A percentile compares a stretch with the other conserved stretches of the same genome.
These are phyloP conservation scores for Epichloe typhina DNA, from an alignment of 2,329 filamentous ascomycete genomes.

Conservation along the genomic window DNA sequence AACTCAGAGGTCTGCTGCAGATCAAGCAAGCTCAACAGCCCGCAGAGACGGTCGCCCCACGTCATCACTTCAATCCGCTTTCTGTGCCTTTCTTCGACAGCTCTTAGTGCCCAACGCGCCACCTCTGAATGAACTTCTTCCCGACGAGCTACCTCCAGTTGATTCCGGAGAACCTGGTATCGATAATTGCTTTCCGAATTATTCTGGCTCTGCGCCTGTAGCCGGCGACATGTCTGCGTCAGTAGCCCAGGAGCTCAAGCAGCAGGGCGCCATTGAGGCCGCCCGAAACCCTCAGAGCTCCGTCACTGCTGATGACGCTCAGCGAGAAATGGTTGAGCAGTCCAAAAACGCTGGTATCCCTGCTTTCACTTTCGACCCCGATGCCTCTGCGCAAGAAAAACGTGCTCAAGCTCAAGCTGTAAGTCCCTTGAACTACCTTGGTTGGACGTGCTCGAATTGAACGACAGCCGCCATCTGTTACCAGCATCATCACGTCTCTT, in stretches of 20 bases:
- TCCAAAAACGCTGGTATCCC: constrained; percentile 65
- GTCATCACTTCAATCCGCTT: constrained; percentile 1
- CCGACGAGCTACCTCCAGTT: constrained; percentile 5
- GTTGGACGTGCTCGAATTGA: background rate
- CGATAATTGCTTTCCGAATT: background rate
- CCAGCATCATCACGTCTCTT: background rate
- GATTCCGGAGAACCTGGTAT: background rate
- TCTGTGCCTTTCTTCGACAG: background rate
- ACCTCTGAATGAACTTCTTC: constrained; percentile 7
- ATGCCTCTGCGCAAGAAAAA: constrained; percentile 76
- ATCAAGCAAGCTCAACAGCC: background rate
- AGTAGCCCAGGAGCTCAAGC: constrained; percentile 53
- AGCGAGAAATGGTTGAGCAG: constrained; percentile 62
- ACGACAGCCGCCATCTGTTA: background rate
- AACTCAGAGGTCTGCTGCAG: too few relatives aligned
- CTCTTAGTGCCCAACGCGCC: constrained; percentile 3
- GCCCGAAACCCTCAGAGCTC: constrained; percentile 56
- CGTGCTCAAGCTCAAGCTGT: constrained; percentile 65
- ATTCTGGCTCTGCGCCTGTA: constrained; percentile 5
- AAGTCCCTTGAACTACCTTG: constrained; percentile 20
- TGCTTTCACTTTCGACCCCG: constrained; percentile 76
- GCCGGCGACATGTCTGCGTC: constrained; percentile 20
- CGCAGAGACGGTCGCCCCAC: background rate
- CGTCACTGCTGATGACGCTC: constrained; percentile 56
- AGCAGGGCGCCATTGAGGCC: constrained; percentile 67